Evolutionary conservation across 768 basidiomycete species (phyloP).

Genomic region (Daedaleopsis nitida): DNA sequence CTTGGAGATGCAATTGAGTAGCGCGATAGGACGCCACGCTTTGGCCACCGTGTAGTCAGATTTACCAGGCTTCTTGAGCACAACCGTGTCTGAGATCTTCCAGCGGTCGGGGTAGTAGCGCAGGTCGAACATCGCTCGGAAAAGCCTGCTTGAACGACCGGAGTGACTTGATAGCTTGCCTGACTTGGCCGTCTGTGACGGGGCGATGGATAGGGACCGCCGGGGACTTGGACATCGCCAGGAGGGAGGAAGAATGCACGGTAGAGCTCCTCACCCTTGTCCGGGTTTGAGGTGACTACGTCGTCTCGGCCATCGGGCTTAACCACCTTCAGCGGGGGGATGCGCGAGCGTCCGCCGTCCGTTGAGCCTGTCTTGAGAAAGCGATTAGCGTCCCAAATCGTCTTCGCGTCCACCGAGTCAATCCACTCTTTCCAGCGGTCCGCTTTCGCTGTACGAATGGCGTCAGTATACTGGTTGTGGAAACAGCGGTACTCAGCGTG

Average conservation of each 20-base stretch:
- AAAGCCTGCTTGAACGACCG: slow-evolving; percentile 37
- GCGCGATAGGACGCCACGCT: slow-evolving; percentile 36
- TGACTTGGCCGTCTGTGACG: too few species aligned
- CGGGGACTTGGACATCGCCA: too few species aligned
- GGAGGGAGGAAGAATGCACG: slow-evolving; percentile 31
- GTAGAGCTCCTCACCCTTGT: slow-evolving; percentile 22
- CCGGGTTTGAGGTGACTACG: background rate
- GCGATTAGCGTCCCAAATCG: slow-evolving; percentile 24
- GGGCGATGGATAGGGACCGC: too few species aligned
- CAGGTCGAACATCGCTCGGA: slow-evolving; percentile 30
- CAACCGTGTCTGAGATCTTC: slow-evolving; percentile 29
- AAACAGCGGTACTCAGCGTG: slow-evolving; percentile 13
- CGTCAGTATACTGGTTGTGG: slow-evolving; percentile 9
- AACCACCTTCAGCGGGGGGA: slow-evolving; percentile 16
- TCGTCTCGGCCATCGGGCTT: background rate
- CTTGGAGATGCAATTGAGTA: slow-evolving; percentile 26
- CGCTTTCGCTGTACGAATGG: slow-evolving; percentile 21
- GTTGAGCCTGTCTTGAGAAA: slow-evolving; percentile 1
- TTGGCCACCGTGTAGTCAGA: slow-evolving; percentile 33
- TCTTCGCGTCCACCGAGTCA: slow-evolving; percentile 1
- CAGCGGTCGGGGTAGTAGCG: slow-evolving; percentile 28
- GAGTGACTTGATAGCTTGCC: too few species aligned
- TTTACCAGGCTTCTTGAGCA: too few species aligned
- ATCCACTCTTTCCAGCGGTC: slow-evolving; percentile 29
- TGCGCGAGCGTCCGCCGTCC: slow-evolving; percentile 17